Conservation (phyloP, 1,139 yeast genomes). For the Pneumocystis wakefieldiae region DNA sequence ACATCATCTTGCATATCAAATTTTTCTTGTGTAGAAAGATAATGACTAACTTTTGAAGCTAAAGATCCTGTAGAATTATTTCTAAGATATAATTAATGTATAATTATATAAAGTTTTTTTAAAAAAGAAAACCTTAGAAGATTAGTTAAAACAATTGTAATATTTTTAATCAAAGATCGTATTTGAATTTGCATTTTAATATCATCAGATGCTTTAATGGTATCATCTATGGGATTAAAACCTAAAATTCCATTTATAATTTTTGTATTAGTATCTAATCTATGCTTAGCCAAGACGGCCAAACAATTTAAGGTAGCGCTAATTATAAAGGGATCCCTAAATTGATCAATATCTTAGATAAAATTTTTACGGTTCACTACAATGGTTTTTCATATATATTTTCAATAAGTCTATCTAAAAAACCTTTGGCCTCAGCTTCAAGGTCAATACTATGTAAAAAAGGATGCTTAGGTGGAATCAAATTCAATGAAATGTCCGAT, state of each 20-base stretch:
- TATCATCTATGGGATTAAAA: conserved; percentile 21
- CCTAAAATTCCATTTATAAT: conserved; percentile 24
- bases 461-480: conserved; percentile 52
- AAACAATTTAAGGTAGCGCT: conserved; percentile 27
- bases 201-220: conserved; percentile 16
- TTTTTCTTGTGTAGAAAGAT: conserved; percentile 16
- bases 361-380: conserved; percentile 2
- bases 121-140: conserved; percentile 17
- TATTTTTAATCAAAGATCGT: conserved; percentile 25
- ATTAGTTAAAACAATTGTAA: conserved; percentile 24
- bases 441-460: conserved; percentile 41
- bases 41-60: conserved; percentile 20
- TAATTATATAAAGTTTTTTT: conserved; percentile 11
- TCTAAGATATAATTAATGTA: conserved; percentile 15
- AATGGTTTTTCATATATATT: conserved; percentile 37
- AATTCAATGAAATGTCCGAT: conserved; percentile 40
- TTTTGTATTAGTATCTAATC: conserved; percentile 23
- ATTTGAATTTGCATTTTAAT: conserved; percentile 20
- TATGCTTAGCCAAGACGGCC: conserved; percentile 22
- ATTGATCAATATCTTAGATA: not conserved
- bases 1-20: conserved; percentile 16
- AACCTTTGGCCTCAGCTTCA: conserved; percentile 57
- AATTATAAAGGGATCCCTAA: conserved; percentile 17
- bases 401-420: conserved; percentile 49
- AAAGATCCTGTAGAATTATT: not conserved